These are phyloP conservation scores for Pelargonium fulgidum DNA, from an alignment of 441 rosid genomes.

Conservation along the genomic window DNA sequence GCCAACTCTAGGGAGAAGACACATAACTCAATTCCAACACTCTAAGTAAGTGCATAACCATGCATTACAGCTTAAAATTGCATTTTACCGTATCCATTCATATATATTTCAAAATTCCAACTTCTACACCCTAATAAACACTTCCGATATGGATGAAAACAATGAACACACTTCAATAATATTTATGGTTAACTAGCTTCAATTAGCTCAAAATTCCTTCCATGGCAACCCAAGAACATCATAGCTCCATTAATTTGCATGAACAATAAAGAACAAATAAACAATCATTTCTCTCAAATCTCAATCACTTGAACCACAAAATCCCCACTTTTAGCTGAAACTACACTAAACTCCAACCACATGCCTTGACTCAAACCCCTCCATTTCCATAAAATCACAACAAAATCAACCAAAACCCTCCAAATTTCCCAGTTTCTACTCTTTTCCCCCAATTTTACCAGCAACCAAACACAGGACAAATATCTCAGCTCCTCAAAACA, in stretches of 20 bases:
- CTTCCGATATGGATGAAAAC: not conserved
- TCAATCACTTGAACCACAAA: not conserved
- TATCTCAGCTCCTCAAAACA: constrained; percentile 24
- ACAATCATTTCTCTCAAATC: not conserved
- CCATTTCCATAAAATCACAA: not conserved
- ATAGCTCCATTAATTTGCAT: not conserved
- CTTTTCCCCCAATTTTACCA: constrained; percentile 11
- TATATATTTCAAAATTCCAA: not conserved
- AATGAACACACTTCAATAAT: not conserved
- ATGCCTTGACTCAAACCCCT: not conserved
- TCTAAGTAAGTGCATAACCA: constrained; percentile 1
- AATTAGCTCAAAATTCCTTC: not conserved
- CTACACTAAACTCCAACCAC: not conserved
- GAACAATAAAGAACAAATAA: not conserved
- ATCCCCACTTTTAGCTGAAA: not conserved
- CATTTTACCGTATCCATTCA: not conserved
- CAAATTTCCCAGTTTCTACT: constrained; percentile 6
- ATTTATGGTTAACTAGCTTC: not conserved
- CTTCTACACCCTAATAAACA: not conserved
- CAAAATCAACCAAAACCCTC: constrained; percentile 7
- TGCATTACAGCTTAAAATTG: not conserved
- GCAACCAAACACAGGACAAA: constrained; percentile 22
- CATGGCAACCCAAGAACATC: not conserved
- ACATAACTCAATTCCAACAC: not conserved
- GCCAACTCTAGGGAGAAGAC: constrained; percentile 5